Conservation (phyloP, 2,329 filamentous ascomycete genomes). For the Albifimbria verrucaria region DNA sequence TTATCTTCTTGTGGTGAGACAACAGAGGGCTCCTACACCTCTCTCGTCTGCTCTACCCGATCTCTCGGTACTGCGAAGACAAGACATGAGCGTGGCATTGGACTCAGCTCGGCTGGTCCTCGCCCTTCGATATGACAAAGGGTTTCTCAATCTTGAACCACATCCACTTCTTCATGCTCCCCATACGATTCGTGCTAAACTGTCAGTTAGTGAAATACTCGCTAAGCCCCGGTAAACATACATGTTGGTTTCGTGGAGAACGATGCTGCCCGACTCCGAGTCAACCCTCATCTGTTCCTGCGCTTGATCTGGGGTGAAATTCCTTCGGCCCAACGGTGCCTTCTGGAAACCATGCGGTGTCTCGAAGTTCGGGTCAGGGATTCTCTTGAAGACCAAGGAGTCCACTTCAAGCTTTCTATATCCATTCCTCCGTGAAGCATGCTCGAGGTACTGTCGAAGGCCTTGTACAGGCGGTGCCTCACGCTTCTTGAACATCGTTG, state of each 20-base stretch:
- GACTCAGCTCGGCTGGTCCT: constrained; percentile 5
- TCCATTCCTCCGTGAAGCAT: constrained; percentile 14
- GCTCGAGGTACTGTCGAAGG: constrained; percentile 12
- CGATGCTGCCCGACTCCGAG: constrained; percentile 12
- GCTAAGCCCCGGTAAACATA: constrained; percentile 5
- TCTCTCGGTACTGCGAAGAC: constrained; percentile 16
- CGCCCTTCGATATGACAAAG: constrained; percentile 5
- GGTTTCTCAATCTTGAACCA: constrained; percentile 22
- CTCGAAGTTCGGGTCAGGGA: neutral
- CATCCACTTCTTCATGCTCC: constrained; percentile 11
- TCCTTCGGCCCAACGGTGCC: neutral
- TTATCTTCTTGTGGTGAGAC: neutral
- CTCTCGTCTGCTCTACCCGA: constrained; percentile 14
- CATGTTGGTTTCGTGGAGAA: constrained; percentile 17
- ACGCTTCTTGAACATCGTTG: neutral
- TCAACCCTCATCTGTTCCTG: constrained; percentile 4
- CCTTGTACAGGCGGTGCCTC: neutral
- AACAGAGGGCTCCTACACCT: constrained; percentile 15
- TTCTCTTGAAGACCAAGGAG: constrained; percentile 13
- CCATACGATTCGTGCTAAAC: neutral
- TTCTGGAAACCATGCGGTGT: neutral
- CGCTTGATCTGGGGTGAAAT: neutral
- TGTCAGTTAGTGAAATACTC: constrained; percentile 1
- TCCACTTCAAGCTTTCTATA: constrained; percentile 19
- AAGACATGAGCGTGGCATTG: constrained; percentile 10